Evolutionary conservation across 1,284 basidiomycete species (phyloP).

Genomic region (Papiliotrema flavescens): DNA sequence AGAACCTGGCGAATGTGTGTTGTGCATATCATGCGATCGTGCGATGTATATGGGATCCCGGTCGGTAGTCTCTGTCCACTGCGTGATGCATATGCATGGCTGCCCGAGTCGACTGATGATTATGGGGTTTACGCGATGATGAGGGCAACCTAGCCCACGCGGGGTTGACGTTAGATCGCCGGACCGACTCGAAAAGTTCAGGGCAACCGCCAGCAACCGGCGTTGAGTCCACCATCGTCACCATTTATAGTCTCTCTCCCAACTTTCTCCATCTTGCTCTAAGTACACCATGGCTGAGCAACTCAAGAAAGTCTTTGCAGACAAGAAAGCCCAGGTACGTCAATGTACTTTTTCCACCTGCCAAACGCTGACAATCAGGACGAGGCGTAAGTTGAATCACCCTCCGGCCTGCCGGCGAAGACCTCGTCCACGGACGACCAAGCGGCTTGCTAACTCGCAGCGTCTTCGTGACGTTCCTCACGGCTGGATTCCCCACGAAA

Average conservation of each 20-base stretch:
- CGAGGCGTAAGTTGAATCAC: slow-evolving; percentile 36
- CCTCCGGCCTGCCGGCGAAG: no score
- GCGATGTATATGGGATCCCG: no score
- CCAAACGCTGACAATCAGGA: slow-evolving; percentile 18
- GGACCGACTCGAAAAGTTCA: background rate
- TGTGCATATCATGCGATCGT: no score
- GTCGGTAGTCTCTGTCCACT: no score
- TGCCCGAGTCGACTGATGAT: background rate
- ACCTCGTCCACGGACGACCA: background rate
- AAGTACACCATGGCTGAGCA: slow-evolving; percentile 62
- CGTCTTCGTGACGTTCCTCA: slow-evolving; percentile 83
- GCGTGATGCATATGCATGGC: no score
- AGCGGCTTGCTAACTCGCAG: slow-evolving; percentile 46
- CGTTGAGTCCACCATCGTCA: background rate
- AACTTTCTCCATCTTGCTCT: background rate
- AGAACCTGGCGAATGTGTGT: no score
- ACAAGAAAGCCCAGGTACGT: slow-evolving; percentile 64
- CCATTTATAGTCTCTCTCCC: background rate
- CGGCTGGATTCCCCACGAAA: slow-evolving; percentile 77
- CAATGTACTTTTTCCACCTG: background rate
- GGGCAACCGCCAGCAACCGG: background rate
- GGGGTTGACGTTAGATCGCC: background rate
- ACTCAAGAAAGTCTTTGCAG: slow-evolving; percentile 68
- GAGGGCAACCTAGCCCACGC: no score
- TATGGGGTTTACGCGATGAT: background rate